These are phyloP conservation scores for Aspergillus chevalieri DNA, from an alignment of 2,329 filamentous ascomycete genomes.

Conservation along the genomic window DNA sequence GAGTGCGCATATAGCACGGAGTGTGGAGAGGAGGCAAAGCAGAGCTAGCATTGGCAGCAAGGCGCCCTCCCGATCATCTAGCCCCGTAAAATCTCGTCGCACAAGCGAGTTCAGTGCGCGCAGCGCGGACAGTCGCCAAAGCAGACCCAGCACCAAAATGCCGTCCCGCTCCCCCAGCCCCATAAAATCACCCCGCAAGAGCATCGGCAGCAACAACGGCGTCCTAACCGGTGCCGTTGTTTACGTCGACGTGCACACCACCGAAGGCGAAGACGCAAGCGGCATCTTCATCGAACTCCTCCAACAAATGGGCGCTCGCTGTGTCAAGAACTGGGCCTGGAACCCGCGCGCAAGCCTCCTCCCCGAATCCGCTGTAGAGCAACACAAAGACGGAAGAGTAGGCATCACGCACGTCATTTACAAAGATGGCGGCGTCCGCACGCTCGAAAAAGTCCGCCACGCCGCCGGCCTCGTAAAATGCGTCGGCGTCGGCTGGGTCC, in stretches of 20 bases:
- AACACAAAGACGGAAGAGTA: slow-evolving; percentile 46
- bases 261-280: slow-evolving; percentile 72
- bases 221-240: slow-evolving; percentile 67
- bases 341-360: slow-evolving; percentile 49
- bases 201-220: slow-evolving; percentile 17
- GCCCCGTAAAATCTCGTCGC: slow-evolving; percentile 1
- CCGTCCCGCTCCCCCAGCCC: slow-evolving; percentile 17
- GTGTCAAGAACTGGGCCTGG: slow-evolving; percentile 71
- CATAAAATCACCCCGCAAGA: slow-evolving; percentile 23
- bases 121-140: slow-evolving; percentile 3
- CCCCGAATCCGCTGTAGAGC: slow-evolving; percentile 21
- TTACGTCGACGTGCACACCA: slow-evolving; percentile 77
- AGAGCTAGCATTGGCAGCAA: slow-evolving; percentile 1
- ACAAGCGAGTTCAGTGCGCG: slow-evolving; percentile 11
- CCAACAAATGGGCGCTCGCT: slow-evolving; percentile 72
- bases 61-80: no score
- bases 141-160: slow-evolving; percentile 1
- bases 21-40: slow-evolving; percentile 1
- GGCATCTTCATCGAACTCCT: slow-evolving; percentile 76
- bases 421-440: slow-evolving; percentile 77
- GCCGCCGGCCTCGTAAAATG: slow-evolving; percentile 71
- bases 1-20: slow-evolving; percentile 11
- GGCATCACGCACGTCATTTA: slow-evolving; percentile 85
- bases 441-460: slow-evolving; percentile 71
- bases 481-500: slow-evolving; percentile 80